A percentile compares a stretch with the other conserved stretches of the same genome.
Evolutionary conservation across 495 filamentous ascomycete species (phyloP).

Genomic region (Peziza echinospora): DNA sequence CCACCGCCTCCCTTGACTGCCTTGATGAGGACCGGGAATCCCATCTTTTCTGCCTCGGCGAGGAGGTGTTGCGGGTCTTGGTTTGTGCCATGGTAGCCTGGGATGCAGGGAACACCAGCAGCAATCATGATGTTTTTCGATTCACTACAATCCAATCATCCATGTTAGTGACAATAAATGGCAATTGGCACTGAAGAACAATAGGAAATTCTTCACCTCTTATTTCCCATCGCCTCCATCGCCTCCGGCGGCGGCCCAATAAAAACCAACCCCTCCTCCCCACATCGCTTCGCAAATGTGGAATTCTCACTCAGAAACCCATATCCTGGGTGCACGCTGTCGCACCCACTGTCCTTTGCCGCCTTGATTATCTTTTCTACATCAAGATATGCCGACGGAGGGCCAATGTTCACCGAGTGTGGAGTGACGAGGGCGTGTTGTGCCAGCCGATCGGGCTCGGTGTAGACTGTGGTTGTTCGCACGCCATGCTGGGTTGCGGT

Average conservation of each 20-base stretch:
- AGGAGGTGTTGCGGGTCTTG: constrained; percentile 54
- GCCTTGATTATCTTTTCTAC: constrained; percentile 75
- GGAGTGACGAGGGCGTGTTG: constrained; percentile 78
- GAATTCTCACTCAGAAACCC: constrained; percentile 96
- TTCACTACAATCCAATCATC: constrained; percentile 27
- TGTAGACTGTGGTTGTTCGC: constrained; percentile 84
- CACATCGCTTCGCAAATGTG: constrained; percentile 68
- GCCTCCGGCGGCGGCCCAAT: constrained; percentile 83
- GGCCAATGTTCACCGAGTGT: constrained; percentile 60
- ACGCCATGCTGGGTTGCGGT: constrained; percentile 80
- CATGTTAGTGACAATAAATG: constrained; percentile 3
- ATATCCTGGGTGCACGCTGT: constrained; percentile 88
- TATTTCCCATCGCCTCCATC: constrained; percentile 95
- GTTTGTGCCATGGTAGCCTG: constrained; percentile 78
- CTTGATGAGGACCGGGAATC: constrained; percentile 86
- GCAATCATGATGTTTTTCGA: constrained; percentile 90
- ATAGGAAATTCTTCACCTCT: too few relatives aligned
- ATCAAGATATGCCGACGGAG: constrained; percentile 69
- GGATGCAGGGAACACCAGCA: constrained; percentile 85
- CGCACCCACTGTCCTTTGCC: constrained; percentile 64
- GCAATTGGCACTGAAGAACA: not conserved
- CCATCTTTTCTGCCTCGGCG: constrained; percentile 54
- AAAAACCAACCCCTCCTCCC: constrained; percentile 77
- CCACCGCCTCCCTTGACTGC: constrained; percentile 92
- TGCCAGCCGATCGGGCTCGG: constrained; percentile 64